A percentile compares a stretch with the other conserved stretches of the same genome.
phyloP scores from a whole-genome alignment of 768 basidiomycete species.

The Rhodotorula toruloides region DNA sequence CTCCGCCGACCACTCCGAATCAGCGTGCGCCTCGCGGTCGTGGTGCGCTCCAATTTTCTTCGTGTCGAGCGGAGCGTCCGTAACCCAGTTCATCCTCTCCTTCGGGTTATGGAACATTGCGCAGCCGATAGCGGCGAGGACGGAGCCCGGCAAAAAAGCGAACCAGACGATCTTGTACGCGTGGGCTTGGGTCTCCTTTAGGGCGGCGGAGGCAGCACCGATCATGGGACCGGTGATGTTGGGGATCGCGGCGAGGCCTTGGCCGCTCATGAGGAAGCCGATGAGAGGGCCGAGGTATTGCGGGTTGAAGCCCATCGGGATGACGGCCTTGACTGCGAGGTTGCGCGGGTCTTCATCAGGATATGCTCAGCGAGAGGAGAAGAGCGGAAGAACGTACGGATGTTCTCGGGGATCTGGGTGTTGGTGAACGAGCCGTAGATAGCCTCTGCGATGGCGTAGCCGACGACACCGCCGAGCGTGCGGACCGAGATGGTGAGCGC shows the following conservation, averaged over 20 bases:
- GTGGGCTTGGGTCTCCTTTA: slow-evolving; percentile 9
- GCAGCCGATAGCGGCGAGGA: slow-evolving; percentile 14
- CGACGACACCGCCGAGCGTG: slow-evolving; percentile 10
- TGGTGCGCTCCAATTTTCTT: too few species aligned
- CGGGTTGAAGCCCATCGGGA: slow-evolving; percentile 15
- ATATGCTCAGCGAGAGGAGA: background rate
- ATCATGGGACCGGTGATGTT: background rate
- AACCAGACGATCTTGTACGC: slow-evolving; percentile 22
- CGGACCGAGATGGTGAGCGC: slow-evolving; percentile 12
- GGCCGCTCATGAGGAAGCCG: background rate
- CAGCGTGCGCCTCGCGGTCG: too few species aligned
- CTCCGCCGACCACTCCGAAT: too few species aligned
- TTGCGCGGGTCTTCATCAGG: too few species aligned
- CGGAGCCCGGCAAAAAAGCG: slow-evolving; percentile 13
- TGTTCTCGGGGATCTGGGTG: background rate
- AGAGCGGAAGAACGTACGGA: slow-evolving; percentile 4
- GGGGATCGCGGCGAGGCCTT: slow-evolving; percentile 8
- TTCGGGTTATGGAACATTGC: slow-evolving; percentile 10
- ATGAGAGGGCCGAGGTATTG: slow-evolving; percentile 6
- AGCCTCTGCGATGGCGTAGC: slow-evolving; percentile 9
- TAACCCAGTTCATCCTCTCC: slow-evolving; percentile 22
- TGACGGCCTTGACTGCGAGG: background rate
- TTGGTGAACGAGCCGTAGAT: slow-evolving; percentile 16
- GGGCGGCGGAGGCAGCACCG: slow-evolving; percentile 9
- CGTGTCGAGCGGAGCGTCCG: too few species aligned